Conservation (phyloP, 2,329 filamentous ascomycete genomes). For the Mollisia scopiformis region DNA sequence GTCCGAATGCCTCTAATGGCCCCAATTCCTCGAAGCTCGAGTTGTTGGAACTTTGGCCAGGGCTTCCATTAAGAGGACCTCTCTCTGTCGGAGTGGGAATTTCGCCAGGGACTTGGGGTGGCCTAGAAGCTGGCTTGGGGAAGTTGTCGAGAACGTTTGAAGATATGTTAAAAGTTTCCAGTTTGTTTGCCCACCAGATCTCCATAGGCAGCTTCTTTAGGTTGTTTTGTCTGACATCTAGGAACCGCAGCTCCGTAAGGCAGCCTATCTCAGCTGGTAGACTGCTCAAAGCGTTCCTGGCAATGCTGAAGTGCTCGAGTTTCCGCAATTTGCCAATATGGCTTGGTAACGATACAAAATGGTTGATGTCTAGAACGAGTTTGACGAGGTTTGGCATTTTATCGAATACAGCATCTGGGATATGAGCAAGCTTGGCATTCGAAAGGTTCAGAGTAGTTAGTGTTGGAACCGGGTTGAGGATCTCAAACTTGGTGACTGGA, state of each 20-base stretch:
- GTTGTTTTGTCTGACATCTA: constrained; percentile 94
- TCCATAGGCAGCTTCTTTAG: constrained; percentile 86
- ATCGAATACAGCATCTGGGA: constrained; percentile 84
- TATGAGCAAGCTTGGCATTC: constrained; percentile 85
- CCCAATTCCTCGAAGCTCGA: constrained; percentile 81
- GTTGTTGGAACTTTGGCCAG: constrained; percentile 51
- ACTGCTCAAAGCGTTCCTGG: constrained; percentile 84
- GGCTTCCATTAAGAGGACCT: constrained; percentile 18
- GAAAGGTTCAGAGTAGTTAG: constrained; percentile 87
- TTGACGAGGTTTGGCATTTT: constrained; percentile 87
- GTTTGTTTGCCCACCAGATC: constrained; percentile 90
- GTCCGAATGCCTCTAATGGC: constrained; percentile 62
- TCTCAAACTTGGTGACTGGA: constrained; percentile 90
- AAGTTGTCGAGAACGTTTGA: constrained; percentile 92
- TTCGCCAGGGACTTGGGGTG: constrained; percentile 63
- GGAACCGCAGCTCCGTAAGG: constrained; percentile 77
- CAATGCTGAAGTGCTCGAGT: constrained; percentile 91
- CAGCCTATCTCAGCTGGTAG: constrained; percentile 88
- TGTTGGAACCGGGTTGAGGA: constrained; percentile 75
- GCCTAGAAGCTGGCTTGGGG: constrained; percentile 79
- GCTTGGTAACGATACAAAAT: constrained; percentile 86
- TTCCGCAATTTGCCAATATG: constrained; percentile 83
- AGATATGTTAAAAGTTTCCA: constrained; percentile 92
- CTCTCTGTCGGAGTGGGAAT: constrained; percentile 30
- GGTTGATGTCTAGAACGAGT: constrained; percentile 90